phyloP scores from a whole-genome alignment of 2,329 filamentous ascomycete species.

The Pseudogymnoascus sp. region DNA sequence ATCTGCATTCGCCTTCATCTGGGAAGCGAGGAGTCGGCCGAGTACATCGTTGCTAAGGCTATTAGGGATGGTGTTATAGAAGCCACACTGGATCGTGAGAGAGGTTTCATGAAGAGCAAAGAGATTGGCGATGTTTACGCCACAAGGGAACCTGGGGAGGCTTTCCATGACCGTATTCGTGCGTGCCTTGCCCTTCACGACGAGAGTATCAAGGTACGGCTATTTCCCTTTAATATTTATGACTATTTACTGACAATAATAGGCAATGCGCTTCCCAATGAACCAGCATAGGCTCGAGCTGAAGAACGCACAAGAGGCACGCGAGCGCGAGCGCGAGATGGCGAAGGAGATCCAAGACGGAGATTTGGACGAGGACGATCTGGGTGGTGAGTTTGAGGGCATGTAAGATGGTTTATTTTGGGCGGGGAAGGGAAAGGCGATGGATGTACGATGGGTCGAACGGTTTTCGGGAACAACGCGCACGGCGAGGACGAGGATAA shows the following conservation, averaged over 20 bases:
- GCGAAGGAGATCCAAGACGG: conserved; percentile 98
- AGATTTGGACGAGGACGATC: conserved; percentile 92
- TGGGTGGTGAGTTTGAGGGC: conserved; percentile 91
- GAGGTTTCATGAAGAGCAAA: conserved; percentile 97
- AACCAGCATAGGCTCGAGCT: conserved; percentile 96
- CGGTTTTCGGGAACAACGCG: conserved; percentile 5
- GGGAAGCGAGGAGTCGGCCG: conserved; percentile 91
- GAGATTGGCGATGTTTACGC: conserved; percentile 93
- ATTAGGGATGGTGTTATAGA: conserved; percentile 97
- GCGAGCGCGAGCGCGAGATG: conserved; percentile 91
- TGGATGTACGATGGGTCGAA: conserved; percentile 10
- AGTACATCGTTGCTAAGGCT: conserved; percentile 98
- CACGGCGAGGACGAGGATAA: conserved; percentile 1
- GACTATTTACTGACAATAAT: conserved; percentile 5
- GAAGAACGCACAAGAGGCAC: conserved; percentile 97
- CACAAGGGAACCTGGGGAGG: conserved; percentile 89
- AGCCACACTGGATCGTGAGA: conserved; percentile 86
- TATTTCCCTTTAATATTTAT: not conserved
- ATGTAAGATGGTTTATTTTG: conserved; percentile 52
- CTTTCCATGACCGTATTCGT: conserved; percentile 92
- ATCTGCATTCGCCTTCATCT: conserved; percentile 94
- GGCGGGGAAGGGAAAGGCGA: not conserved
- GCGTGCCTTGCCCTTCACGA: conserved; percentile 90
- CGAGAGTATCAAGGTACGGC: conserved; percentile 87
- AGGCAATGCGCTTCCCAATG: conserved; percentile 99